Evolutionary conservation across 2,329 filamentous ascomycete species (phyloP).

Genomic region (Madurella fahalii): DNA sequence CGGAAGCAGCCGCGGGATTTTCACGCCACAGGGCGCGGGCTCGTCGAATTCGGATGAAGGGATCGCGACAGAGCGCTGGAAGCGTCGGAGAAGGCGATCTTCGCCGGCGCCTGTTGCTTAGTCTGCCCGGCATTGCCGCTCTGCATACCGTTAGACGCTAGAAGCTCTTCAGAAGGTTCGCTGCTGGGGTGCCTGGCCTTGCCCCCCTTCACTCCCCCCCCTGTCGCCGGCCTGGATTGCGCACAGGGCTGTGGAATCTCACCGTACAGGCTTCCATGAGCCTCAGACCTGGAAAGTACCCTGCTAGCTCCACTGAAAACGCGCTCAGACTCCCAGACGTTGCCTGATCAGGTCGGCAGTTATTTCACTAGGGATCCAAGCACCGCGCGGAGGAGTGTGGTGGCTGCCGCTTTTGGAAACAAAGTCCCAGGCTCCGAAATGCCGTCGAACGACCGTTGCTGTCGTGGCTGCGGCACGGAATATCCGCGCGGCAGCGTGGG

Average conservation of each 20-base stretch:
- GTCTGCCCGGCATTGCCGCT: neutral
- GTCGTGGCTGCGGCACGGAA: slow-evolving; percentile 15
- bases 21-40: too few relatives aligned
- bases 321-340: too few relatives aligned
- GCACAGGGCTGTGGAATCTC: slow-evolving; percentile 6
- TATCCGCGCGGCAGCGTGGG: slow-evolving; percentile 2
- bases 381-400: too few relatives aligned
- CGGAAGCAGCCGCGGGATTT: too few relatives aligned
- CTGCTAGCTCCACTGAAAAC: neutral
- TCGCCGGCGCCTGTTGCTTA: too few relatives aligned
- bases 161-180: slow-evolving; percentile 18
- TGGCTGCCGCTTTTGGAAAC: neutral
- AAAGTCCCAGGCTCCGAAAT: neutral
- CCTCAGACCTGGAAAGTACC: neutral
- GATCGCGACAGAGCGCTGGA: too few relatives aligned
- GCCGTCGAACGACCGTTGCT: neutral
- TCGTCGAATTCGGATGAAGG: too few relatives aligned
- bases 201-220: slow-evolving; percentile 1
- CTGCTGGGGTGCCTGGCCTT: slow-evolving; percentile 3
- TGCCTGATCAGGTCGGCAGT: too few relatives aligned
- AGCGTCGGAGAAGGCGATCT: too few relatives aligned
- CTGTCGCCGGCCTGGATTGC: too few relatives aligned
- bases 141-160: slow-evolving; percentile 2
- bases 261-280: slow-evolving; percentile 3
- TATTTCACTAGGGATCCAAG: too few relatives aligned